A percentile compares a stretch with the other conserved stretches of the same genome.
Conservation (phyloP, 495 filamentous ascomycete species). For the Jackrogersella minutella region DNA sequence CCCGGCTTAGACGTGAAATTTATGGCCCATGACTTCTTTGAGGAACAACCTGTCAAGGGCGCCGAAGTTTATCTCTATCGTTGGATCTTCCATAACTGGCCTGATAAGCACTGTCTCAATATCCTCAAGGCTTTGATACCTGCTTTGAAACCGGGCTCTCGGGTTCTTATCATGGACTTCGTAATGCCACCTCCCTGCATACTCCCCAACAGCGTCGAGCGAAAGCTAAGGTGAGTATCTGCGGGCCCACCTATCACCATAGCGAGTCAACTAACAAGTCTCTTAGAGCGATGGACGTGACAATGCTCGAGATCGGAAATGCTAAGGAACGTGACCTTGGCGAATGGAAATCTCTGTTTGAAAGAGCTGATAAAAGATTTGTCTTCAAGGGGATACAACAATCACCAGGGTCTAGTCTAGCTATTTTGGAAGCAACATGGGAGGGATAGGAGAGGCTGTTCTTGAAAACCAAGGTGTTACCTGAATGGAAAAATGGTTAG, state of each 20-base stretch:
- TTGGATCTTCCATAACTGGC: slow-evolving; percentile 61
- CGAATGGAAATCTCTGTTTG: slow-evolving; percentile 27
- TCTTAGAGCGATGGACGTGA: too few relatives aligned
- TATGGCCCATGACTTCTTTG: slow-evolving; percentile 59
- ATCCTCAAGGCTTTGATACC: slow-evolving; percentile 55
- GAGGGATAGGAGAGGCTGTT: too few relatives aligned
- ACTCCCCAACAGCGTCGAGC: too few relatives aligned
- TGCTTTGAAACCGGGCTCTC: slow-evolving; percentile 50
- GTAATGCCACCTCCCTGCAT: too few relatives aligned
- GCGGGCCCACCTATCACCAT: neutral
- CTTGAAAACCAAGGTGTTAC: too few relatives aligned
- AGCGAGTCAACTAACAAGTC: neutral
- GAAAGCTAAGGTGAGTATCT: too few relatives aligned
- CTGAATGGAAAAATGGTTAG: too few relatives aligned
- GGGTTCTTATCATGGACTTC: slow-evolving; percentile 49
- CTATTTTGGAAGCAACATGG: slow-evolving; percentile 13
- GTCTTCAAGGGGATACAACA: neutral
- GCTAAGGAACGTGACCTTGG: slow-evolving; percentile 24
- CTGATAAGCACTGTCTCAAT: slow-evolving; percentile 48
- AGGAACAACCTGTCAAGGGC: slow-evolving; percentile 50
- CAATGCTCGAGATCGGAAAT: slow-evolving; percentile 28
- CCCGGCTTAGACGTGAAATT: slow-evolving; percentile 46
- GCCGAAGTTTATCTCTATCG: slow-evolving; percentile 64
- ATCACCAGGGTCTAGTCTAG: slow-evolving; percentile 22
- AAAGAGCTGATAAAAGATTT: slow-evolving; percentile 4